These are phyloP conservation scores for Carallia brachiata DNA, from an alignment of 345 rosid species.

Conservation along the genomic window DNA sequence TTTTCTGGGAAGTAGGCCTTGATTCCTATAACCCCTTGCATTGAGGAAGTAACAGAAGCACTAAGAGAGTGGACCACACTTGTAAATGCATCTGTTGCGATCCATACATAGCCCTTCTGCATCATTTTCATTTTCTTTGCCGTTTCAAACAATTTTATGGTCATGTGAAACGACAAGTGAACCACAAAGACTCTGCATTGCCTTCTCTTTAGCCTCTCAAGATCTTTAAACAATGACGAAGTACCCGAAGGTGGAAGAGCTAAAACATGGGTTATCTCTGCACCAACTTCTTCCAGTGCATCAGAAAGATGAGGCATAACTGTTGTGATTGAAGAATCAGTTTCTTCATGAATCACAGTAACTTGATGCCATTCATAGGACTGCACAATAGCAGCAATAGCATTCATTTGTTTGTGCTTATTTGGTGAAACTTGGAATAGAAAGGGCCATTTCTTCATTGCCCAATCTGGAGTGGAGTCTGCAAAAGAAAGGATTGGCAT, in stretches of 20 bases:
- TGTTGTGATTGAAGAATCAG: slow-evolving; percentile 12
- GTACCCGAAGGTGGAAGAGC: slow-evolving; percentile 14
- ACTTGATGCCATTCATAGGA: slow-evolving; percentile 27
- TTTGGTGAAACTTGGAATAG: slow-evolving; percentile 21
- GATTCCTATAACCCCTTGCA: slow-evolving; percentile 34
- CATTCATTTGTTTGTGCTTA: slow-evolving; percentile 24
- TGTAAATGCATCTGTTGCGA: slow-evolving; percentile 27
- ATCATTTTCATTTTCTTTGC: slow-evolving; percentile 31
- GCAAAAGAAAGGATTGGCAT: slow-evolving; percentile 27
- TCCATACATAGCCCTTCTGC: slow-evolving; percentile 38
- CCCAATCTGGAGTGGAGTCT: slow-evolving; percentile 22
- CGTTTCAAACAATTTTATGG: slow-evolving; percentile 11
- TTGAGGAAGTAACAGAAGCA: slow-evolving; percentile 13
- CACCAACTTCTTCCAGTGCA: slow-evolving; percentile 16
- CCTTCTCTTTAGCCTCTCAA: not conserved
- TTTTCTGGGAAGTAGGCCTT: slow-evolving; percentile 9
- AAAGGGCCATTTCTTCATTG: slow-evolving; percentile 21
- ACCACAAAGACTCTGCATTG: slow-evolving; percentile 35
- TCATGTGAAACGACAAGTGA: slow-evolving; percentile 20
- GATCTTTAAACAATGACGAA: slow-evolving; percentile 4
- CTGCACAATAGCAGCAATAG: slow-evolving; percentile 26
- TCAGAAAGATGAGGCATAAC: slow-evolving; percentile 10
- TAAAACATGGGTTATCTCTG: slow-evolving; percentile 8
- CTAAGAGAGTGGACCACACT: slow-evolving; percentile 17
- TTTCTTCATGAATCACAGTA: slow-evolving; percentile 17